Percentiles rank a stretch among this genome's conserved stretches.
Evolutionary conservation across 148 eudicot genomes (phyloP).

Genomic region (Chenopodium formosanum): DNA sequence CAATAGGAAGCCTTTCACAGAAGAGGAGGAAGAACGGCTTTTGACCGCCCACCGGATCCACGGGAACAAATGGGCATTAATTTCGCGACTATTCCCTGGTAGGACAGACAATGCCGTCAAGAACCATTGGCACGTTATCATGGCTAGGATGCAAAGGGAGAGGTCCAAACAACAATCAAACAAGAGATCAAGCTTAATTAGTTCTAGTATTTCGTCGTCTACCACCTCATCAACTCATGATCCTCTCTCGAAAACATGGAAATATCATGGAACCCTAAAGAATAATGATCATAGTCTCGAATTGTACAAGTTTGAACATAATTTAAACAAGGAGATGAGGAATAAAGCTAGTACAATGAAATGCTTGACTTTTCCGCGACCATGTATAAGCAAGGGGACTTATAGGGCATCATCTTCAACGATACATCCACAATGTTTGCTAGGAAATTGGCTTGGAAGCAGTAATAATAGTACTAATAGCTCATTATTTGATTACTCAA

Average conservation of each 20-base stretch:
- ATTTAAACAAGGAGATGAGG: constrained; percentile 1
- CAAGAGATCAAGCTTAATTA: constrained; percentile 7
- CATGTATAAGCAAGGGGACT: constrained; percentile 13
- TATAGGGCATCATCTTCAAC: constrained; percentile 26
- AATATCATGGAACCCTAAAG: constrained; percentile 18
- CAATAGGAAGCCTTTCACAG: constrained; percentile 79
- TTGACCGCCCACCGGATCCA: constrained; percentile 79
- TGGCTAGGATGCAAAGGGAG: constrained; percentile 84
- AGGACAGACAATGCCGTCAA: constrained; percentile 89
- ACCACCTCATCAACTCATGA: constrained; percentile 18
- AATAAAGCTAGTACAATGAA: neutral
- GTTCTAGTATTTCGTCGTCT: constrained; percentile 15
- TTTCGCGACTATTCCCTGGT: constrained; percentile 82
- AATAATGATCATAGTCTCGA: neutral
- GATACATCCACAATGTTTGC: neutral
- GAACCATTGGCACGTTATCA: constrained; percentile 93
- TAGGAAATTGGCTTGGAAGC: constrained; percentile 11
- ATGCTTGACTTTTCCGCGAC: constrained; percentile 24
- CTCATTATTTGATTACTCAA: constrained; percentile 19
- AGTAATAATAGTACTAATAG: constrained; percentile 1
- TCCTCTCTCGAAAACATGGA: constrained; percentile 5
- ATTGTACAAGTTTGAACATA: constrained; percentile 9
- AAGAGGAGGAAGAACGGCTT: constrained; percentile 76
- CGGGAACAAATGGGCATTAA: constrained; percentile 92
- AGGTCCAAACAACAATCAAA: constrained; percentile 43